Evolutionary conservation across 2,329 filamentous ascomycete species (phyloP).

Genomic region (Shiraia sp.): DNA sequence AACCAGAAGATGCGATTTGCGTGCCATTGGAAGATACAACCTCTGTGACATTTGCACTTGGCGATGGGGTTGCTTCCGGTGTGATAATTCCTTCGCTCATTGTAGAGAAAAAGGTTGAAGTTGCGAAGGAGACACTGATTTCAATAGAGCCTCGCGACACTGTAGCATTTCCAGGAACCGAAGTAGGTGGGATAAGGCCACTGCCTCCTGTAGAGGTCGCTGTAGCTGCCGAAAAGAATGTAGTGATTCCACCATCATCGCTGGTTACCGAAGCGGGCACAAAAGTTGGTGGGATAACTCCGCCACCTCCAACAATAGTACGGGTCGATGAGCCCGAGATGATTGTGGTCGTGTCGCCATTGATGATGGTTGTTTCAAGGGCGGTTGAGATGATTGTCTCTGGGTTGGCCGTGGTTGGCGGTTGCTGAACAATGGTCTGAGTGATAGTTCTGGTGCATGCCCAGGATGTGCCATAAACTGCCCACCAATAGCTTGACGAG

Average conservation of each 20-base stretch:
- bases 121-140: constrained; percentile 13
- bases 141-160: constrained; percentile 8
- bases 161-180: constrained; percentile 1
- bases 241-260: constrained; percentile 23
- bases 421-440: constrained; percentile 25
- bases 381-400: constrained; percentile 9
- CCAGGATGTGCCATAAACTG: constrained; percentile 29
- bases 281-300: constrained; percentile 18
- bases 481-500: constrained; percentile 34
- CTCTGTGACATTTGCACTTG: constrained; percentile 6
- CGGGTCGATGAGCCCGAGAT: constrained; percentile 26
- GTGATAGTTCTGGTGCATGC: constrained; percentile 25
- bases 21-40: constrained; percentile 8
- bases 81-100: constrained; percentile 15
- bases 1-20: constrained; percentile 5
- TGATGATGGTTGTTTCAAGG: constrained; percentile 28
- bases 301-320: constrained; percentile 17
- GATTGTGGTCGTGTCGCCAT: constrained; percentile 24
- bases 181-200: constrained; percentile 15
- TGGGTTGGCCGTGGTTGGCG: constrained; percentile 10
- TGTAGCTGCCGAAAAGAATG: constrained; percentile 24
- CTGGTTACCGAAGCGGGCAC: constrained; percentile 31
- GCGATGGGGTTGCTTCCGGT: not conserved
- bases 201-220: constrained; percentile 17
- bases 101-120: constrained; percentile 16